Evolutionary conservation across 306 rosid genomes (phyloP), one percentile per base, ranked within the genome.

Genomic region (Hippophae rhamnoides): DNA sequence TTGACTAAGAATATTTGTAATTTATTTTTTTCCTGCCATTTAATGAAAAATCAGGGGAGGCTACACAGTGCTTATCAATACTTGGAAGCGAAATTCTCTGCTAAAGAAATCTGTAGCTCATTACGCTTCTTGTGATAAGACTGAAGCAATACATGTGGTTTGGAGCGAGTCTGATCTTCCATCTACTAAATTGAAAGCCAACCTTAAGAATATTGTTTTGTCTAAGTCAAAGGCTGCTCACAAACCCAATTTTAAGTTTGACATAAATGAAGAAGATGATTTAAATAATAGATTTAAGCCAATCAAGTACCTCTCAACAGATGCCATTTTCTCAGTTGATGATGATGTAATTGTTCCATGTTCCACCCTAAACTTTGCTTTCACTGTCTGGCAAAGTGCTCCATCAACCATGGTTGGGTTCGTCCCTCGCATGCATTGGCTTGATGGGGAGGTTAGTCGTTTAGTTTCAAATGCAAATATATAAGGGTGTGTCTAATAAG

Each of bases 401-500:
- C 79, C 79, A 3, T 65, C 26, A 47, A 56, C 81, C 4, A 74
- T 81, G 86, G 87, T 78, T 62, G 90, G 90, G 58, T 81, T 81
- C 72, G 79, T 76, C 66, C 85, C 87, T 66, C 81, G 79, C 41
- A 78, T 69, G 77, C 85, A 81, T 65, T 78, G 76, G 87, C 70
- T 76, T 57, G 81, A 84, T 58, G 71, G 57, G 51, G 69, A 69
- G 82, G 90, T 76, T 57, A 44, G 84, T 50, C 54, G 54, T 13
- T 45, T 50, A 10, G 11, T 41, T 13, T 63, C 56, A 13, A 9
- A 13, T 11, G 23, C n/a, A 3, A 51, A 51, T 3, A 12, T 50
- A 12, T n/a, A 50, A 7, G 49, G 49, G 2, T 12, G 2, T 46
- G 49, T 2, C 8, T 7, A 7, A 46, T 46, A 18, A 2, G 2